These are phyloP conservation scores for Glebionis coronaria DNA, from an alignment of 129 eudicot genomes.

Conservation along the genomic window DNA sequence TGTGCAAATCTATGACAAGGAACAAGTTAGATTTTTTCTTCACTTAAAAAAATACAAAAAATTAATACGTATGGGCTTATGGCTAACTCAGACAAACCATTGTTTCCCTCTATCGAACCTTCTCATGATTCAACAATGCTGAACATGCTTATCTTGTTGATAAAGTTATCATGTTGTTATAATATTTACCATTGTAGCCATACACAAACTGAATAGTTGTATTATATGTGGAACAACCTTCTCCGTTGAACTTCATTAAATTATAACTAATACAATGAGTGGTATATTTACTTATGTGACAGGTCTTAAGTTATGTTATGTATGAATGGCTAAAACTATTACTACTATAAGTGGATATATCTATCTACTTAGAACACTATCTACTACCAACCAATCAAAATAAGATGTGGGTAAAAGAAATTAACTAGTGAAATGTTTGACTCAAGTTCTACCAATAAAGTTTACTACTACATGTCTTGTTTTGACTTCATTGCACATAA, in stretches of 20 bases:
- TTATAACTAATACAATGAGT: neutral
- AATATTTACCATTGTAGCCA: neutral
- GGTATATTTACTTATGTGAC: constrained; percentile 5
- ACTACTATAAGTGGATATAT: constrained; percentile 6
- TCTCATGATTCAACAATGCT: neutral
- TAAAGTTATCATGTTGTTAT: neutral
- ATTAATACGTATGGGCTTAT: constrained; percentile 13
- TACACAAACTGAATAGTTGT: neutral
- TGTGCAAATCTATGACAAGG: neutral
- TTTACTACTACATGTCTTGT: neutral
- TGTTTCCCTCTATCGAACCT: constrained; percentile 10
- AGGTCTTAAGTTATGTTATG: neutral
- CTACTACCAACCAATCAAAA: constrained; percentile 11
- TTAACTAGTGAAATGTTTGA: neutral
- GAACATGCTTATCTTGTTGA: neutral
- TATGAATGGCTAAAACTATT: neutral
- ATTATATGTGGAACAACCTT: neutral
- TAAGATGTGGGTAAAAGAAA: constrained; percentile 5
- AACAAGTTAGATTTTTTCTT: constrained; percentile 16
- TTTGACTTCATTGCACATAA: no score
- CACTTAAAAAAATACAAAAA: neutral
- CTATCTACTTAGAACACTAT: constrained; percentile 5
- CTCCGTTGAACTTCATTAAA: neutral
- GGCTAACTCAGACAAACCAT: constrained; percentile 5
- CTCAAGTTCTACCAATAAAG: constrained; percentile 13